Evolutionary conservation across 108 stramenopile genomes (phyloP).

Genomic region (Skeletonema marinoi): DNA sequence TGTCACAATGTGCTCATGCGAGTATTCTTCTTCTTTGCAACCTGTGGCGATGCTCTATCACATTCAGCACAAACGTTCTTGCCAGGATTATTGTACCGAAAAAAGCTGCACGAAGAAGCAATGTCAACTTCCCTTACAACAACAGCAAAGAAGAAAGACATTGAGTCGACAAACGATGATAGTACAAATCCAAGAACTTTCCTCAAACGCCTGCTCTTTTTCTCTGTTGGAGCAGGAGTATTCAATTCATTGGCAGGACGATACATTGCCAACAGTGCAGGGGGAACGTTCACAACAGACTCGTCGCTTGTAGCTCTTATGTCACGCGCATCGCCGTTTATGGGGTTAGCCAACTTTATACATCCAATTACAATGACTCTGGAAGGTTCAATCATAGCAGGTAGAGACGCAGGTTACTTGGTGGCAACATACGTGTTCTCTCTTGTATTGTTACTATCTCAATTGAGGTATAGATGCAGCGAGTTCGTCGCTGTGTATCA

Average conservation of each 20-base stretch:
- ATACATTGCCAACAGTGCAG: constrained; percentile 61
- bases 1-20: constrained; percentile 88
- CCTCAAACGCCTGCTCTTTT: constrained; percentile 31
- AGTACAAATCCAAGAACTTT: constrained; percentile 34
- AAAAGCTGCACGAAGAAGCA: constrained; percentile 19
- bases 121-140: neutral
- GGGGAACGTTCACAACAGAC: constrained; percentile 39
- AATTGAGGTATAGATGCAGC: constrained; percentile 49
- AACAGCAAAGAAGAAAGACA: neutral
- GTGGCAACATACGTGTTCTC: constrained; percentile 62
- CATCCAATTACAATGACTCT: constrained; percentile 82
- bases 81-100: constrained; percentile 66
- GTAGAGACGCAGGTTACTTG: constrained; percentile 61
- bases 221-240: constrained; percentile 25
- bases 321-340: constrained; percentile 40
- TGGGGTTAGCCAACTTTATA: constrained; percentile 54
- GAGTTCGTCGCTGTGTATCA: constrained; percentile 72
- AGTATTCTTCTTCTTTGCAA: constrained; percentile 92
- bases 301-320: constrained; percentile 56
- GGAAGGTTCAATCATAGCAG: constrained; percentile 77
- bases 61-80: constrained; percentile 91
- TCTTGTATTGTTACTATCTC: constrained; percentile 44
- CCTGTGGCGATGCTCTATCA: constrained; percentile 86
- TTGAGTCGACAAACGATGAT: neutral
- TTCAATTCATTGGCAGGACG: constrained; percentile 35